Evolutionary conservation across 225 moss, liverwort and hornwort species (phyloP).

Genomic region (Antitrichia curtipendula): DNA sequence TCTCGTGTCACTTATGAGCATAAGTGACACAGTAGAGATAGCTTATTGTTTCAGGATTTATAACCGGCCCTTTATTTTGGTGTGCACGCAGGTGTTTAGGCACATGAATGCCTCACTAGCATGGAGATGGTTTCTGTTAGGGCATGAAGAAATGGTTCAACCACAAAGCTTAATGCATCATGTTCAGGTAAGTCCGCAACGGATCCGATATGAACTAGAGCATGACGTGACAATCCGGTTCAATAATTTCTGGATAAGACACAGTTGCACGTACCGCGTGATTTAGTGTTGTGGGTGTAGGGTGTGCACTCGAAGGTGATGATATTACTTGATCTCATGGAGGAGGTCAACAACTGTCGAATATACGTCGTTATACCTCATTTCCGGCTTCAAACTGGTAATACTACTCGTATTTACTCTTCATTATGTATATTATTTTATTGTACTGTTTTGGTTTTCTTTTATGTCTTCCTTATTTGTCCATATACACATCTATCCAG

Average conservation of each 20-base stretch:
- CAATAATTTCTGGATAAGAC: neutral
- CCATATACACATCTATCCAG: neutral
- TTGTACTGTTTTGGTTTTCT: neutral
- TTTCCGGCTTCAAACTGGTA: conserved; percentile 28
- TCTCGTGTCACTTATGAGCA: neutral
- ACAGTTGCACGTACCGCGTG: neutral
- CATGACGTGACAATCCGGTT: neutral
- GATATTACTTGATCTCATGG: conserved; percentile 33
- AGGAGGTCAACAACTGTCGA: conserved; percentile 33
- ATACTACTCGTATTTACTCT: neutral
- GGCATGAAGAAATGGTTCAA: conserved; percentile 1
- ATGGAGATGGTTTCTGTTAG: conserved; percentile 29
- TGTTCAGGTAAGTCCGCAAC: conserved; percentile 17
- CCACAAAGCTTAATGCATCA: neutral
- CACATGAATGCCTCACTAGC: conserved; percentile 39
- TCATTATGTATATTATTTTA: neutral
- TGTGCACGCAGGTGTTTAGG: conserved; percentile 14
- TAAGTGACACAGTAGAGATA: neutral
- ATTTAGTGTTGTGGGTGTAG: conserved; percentile 7
- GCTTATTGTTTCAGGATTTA: neutral
- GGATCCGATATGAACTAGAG: neutral
- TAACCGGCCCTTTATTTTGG: neutral
- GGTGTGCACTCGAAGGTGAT: conserved; percentile 21
- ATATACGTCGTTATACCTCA: conserved; percentile 18
- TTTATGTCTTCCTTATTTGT: neutral